Conservation (phyloP, 345 rosid genomes). For the Citrus cavaleriei region DNA sequence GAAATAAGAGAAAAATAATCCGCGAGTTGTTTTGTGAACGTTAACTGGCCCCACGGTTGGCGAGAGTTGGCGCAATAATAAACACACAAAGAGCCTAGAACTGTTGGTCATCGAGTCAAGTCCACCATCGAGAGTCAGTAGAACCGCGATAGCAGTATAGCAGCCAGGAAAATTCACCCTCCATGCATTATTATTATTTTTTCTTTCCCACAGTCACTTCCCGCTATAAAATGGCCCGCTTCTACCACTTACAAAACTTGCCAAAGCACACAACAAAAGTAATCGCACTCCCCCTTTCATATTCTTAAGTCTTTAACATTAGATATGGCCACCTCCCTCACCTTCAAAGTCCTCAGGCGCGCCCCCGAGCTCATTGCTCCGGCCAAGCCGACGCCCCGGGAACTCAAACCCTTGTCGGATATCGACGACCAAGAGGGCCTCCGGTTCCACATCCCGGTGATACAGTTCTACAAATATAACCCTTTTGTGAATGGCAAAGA, state of each 20-base stretch:
- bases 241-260: background rate
- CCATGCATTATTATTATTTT: background rate
- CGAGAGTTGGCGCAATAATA: too few relatives aligned
- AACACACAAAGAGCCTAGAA: too few relatives aligned
- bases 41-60: too few relatives aligned
- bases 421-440: constrained; percentile 54
- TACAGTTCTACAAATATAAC: constrained; percentile 29
- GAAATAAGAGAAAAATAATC: too few relatives aligned
- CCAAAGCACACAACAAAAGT: background rate
- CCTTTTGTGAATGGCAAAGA: constrained; percentile 33
- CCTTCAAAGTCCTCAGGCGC: constrained; percentile 31
- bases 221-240: background rate
- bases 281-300: background rate
- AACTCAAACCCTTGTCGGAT: constrained; percentile 46
- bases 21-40: too few relatives aligned
- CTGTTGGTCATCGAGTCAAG: background rate
- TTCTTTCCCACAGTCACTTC: background rate
- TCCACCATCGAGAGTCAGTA: background rate
- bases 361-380: constrained; percentile 42
- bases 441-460: constrained; percentile 34
- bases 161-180: background rate
- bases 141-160: background rate
- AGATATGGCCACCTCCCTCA: constrained; percentile 24
- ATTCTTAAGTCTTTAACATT: background rate
- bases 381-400: constrained; percentile 43